Evolutionary conservation across 176 grass and related monocot species (phyloP), one percentile per base, ranked within the genome.

Genomic region (Musa acuminata): DNA sequence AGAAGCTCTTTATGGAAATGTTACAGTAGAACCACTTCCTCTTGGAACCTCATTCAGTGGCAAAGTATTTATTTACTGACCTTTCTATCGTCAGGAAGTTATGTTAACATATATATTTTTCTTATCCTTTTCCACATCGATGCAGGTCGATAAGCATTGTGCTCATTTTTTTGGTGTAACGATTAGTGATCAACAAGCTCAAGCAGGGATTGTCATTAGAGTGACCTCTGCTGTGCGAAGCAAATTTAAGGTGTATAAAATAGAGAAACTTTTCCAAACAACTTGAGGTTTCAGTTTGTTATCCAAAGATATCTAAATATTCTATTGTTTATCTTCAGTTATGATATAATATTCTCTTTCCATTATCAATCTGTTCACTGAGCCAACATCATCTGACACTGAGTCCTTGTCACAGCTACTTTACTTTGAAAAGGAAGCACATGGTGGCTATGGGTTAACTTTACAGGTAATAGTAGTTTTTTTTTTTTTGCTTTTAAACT

Each of bases 151-250:
- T 58, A 98, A 89, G 80, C 95, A 98, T 84, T 85, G 80, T 72
- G 95, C 95, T 87, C 95, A 98, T 85, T 98, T 98, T 86, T 98
- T 87, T 89, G 95, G 95, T 64, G 90, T 93, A 23, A 98, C 95
- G 55, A 98, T 98, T 84, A 93, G 43, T 85, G 95, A 98, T 82
- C 85, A 93, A 72, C 95, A 98, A 91, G 78, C 90, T 53, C 84
- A 91, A 16, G 85, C 80, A 82, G 95, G 95, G 72, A 88, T 91
- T 75, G 95, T 98, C 13, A 81, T 98, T 78, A 93, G 95, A 85
- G 95, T 85, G 53, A 91, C 80, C 29, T 98, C 95, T 69, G 73
- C 84, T 75, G 64, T 90, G 64, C 90, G 91, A 84, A 98, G 95
- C 87, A 98, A 98, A 93, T 93, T 98, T 88, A 98, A 98, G 95